A percentile compares a stretch with the other conserved stretches of the same genome.
Evolutionary conservation across 2,329 filamentous ascomycete species (phyloP).

Genomic region (Cadophora gregata): DNA sequence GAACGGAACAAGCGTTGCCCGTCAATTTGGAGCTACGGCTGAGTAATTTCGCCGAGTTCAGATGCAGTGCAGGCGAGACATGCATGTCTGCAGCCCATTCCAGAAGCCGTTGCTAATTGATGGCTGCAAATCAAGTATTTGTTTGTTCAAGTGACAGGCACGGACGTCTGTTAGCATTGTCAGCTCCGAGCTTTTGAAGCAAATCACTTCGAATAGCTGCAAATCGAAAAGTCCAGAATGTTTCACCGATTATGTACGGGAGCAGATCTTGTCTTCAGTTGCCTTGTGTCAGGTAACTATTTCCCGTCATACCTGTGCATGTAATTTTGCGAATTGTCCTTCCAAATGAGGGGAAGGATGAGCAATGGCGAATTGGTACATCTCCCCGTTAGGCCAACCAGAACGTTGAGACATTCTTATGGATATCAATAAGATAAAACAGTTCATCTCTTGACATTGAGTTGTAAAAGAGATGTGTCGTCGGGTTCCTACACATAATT

Average conservation of each 20-base stretch:
- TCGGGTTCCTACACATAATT: neutral
- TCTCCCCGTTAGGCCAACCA: neutral
- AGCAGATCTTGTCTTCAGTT: neutral
- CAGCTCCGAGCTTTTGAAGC: neutral
- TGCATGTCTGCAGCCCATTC: neutral
- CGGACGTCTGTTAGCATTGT: neutral
- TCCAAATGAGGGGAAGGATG: too few relatives aligned
- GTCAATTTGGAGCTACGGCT: neutral
- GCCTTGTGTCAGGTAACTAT: neutral
- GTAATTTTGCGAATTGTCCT: neutral
- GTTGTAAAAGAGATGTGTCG: neutral
- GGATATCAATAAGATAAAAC: neutral
- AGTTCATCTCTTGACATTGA: neutral
- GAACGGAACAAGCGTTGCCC: neutral
- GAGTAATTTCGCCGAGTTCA: neutral
- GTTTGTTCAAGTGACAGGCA: neutral
- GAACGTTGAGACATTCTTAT: neutral
- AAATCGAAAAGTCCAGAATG: neutral
- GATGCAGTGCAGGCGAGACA: neutral
- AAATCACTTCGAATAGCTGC: neutral
- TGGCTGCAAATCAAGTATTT: neutral
- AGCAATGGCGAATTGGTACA: neutral
- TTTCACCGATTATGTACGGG: neutral
- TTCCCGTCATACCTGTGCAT: neutral
- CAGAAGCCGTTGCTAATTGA: neutral